Base-by-base conservation (phyloP, 148 eudicot species). In the Vaccinium vitisidaea region DNA sequence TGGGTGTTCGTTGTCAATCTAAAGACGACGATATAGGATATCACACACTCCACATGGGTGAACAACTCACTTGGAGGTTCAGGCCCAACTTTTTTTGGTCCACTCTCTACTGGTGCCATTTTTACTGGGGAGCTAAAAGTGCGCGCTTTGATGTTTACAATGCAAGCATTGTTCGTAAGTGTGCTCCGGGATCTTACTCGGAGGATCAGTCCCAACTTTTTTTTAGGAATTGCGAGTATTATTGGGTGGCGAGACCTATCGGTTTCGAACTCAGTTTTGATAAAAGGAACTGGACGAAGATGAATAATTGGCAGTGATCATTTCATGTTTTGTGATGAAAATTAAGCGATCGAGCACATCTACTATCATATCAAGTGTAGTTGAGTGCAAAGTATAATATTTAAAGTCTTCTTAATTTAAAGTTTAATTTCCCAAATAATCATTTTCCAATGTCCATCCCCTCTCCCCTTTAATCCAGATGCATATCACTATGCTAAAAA, bases 161-260 rank as follows among this genome's bases (percentile, higher is more conserved):
- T 23, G 0, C 4, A 13, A 23, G 2, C 23, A 23, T 65, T 23
- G 32, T 65, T 10, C 0, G 1, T 0, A 65, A 1, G 5, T 65
- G 71, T 10, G 7, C 6, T 5, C n/a, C 4, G 1, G 6, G 4
- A 18, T 0, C 1, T 16, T n/a, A 0, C 0, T 5, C 2, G 2
- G 19, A 5, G 59, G 6, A 16, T 18, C 59, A 15, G 6, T 43
- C 46, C 46, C 46, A 43, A 43, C 0, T 0, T 0, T 43, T 43
- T 43, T 4, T 5, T 4, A 14, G 6, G 21, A 14, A 1, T 56
- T 65, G 71, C 4, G 71, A 65, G 14, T 65, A 9, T 15, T 65
- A 23, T 10, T 65, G 71, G 71, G 71, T 65, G 23, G 71, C 14
- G 71, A 65, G 71, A 23, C 71, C 71, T 23, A 23, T 10, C 14